Conservation (phyloP, 2,329 filamentous ascomycete genomes). For the Helicocarpus griseus region DNA sequence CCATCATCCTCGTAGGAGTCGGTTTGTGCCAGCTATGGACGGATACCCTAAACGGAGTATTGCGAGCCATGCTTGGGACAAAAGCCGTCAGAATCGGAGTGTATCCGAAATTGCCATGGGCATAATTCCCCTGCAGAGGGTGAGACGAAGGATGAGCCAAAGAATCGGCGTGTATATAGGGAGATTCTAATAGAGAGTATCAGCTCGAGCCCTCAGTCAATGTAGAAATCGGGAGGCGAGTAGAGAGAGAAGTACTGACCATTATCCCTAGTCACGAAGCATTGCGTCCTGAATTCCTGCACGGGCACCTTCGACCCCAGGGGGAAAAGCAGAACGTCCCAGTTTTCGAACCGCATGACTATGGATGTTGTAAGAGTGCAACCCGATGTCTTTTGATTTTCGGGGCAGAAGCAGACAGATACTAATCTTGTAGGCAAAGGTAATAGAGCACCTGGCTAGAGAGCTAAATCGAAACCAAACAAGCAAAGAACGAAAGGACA, state of each 20-base stretch:
- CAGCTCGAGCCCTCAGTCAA: slow-evolving; percentile 1
- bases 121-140: slow-evolving; percentile 8
- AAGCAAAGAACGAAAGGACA: neutral
- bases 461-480: neutral
- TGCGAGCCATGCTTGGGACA: slow-evolving; percentile 52
- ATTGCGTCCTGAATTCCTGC: slow-evolving; percentile 73
- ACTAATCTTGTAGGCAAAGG: neutral
- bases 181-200: slow-evolving; percentile 37
- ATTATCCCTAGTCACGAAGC: slow-evolving; percentile 53
- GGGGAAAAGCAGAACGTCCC: slow-evolving; percentile 78
- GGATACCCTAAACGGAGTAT: slow-evolving; percentile 58
- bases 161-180: slow-evolving; percentile 38
- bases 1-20: slow-evolving; percentile 48
- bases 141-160: slow-evolving; percentile 25
- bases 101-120: slow-evolving; percentile 23
- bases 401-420: no score
- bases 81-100: slow-evolving; percentile 64
- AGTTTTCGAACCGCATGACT: slow-evolving; percentile 72
- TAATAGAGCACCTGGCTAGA: no score
- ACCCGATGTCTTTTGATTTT: neutral
- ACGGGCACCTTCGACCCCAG: slow-evolving; percentile 57
- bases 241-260: slow-evolving; percentile 22
- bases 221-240: slow-evolving; percentile 18
- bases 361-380: no score
- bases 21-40: slow-evolving; percentile 64